These are phyloP conservation scores for Mortierella claussenii DNA, from an alignment of 192 early-diverging fungal species.

Conservation along the genomic window DNA sequence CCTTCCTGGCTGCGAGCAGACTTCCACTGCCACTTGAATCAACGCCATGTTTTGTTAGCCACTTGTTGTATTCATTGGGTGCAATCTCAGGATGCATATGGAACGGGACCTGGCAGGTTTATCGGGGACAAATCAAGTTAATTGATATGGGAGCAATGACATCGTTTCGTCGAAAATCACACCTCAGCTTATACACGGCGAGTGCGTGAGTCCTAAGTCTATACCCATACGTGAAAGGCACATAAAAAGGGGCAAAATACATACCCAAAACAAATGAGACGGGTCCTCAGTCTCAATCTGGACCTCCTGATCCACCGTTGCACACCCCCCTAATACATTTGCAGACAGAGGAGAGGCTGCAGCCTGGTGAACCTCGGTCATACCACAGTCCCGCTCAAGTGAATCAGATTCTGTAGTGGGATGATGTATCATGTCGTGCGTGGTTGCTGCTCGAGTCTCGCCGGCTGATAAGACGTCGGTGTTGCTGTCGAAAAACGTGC, in stretches of 20 bases:
- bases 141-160: too few relatives aligned
- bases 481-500: background rate
- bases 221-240: too few relatives aligned
- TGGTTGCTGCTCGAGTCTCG: too few relatives aligned
- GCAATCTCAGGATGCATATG: conserved; percentile 60
- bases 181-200: too few relatives aligned
- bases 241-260: too few relatives aligned
- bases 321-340: background rate
- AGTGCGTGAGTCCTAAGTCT: too few relatives aligned
- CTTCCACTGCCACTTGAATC: conserved; percentile 18
- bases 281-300: conserved; percentile 54
- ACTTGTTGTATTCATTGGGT: conserved; percentile 58
- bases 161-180: too few relatives aligned
- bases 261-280: conserved; percentile 58
- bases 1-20: conserved; percentile 23
- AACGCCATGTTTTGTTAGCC: conserved; percentile 52
- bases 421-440: too few relatives aligned
- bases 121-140: too few relatives aligned
- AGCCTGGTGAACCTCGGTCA: background rate
- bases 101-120: conserved; percentile 40
- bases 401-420: too few relatives aligned
- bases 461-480: too few relatives aligned
- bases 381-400: too few relatives aligned
- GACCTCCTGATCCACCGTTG: conserved; percentile 19
- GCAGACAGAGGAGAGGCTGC: background rate